Evolutionary conservation across 441 rosid species (phyloP).

Genomic region (Croton setiger): DNA sequence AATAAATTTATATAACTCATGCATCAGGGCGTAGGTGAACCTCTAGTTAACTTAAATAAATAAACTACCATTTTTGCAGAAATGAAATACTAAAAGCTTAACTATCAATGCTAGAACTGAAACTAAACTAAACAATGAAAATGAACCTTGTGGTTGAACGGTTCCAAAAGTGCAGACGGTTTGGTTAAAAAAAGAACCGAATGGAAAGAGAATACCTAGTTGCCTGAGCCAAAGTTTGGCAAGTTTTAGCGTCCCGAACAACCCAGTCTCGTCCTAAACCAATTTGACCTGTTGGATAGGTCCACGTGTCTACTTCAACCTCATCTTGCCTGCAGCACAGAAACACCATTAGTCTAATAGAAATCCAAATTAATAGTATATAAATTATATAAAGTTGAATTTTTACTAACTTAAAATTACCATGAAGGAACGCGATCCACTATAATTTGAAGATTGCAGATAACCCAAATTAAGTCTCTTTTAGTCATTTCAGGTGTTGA

Average conservation of each 20-base stretch:
- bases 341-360: no score
- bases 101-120: no score
- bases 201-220: conserved; percentile 22
- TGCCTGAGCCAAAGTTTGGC: conserved; percentile 29
- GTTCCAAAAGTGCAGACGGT: no score
- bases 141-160: no score
- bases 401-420: conserved; percentile 13
- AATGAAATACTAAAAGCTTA: no score
- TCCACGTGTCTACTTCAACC: conserved; percentile 35
- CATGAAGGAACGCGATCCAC: conserved; percentile 30
- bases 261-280: conserved; percentile 29
- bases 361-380: no score
- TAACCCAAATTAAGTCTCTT: conserved; percentile 34
- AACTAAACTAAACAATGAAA: neutral
- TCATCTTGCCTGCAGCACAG: conserved; percentile 29
- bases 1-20: no score
- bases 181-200: no score
- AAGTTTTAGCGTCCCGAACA: conserved; percentile 31
- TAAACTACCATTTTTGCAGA: no score
- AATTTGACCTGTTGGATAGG: conserved; percentile 29
- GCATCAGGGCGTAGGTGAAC: no score
- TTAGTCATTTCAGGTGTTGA: conserved; percentile 32
- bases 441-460: conserved; percentile 18
- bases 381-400: no score
- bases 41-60: no score